Conservation (phyloP, 2,329 filamentous ascomycete species). For the Aspergillus luchuensis region DNA sequence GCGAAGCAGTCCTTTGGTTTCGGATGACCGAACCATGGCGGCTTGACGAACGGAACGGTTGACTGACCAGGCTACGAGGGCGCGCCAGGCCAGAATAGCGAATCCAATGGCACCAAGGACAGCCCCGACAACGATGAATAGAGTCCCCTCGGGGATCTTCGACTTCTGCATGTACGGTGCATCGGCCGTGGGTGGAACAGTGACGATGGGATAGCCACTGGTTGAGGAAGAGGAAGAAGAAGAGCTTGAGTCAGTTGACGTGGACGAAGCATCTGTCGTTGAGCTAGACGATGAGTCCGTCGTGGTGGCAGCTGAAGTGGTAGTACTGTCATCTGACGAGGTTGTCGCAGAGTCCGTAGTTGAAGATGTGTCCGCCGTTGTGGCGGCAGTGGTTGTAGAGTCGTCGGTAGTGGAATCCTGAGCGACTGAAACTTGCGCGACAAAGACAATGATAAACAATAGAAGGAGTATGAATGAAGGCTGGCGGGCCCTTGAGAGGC, state of each 20-base stretch:
- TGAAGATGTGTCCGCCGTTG: slow-evolving; percentile 18
- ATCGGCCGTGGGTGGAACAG: slow-evolving; percentile 77
- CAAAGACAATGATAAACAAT: slow-evolving; percentile 19
- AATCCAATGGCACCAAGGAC: slow-evolving; percentile 80
- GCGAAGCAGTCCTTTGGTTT: slow-evolving; percentile 68
- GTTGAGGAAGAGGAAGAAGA: slow-evolving; percentile 36
- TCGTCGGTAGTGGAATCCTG: slow-evolving; percentile 11
- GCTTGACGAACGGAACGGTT: slow-evolving; percentile 88
- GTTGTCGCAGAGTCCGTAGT: slow-evolving; percentile 22
- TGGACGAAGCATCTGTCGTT: slow-evolving; percentile 27
- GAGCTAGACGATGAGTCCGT: slow-evolving; percentile 28
- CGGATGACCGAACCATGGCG: slow-evolving; percentile 72
- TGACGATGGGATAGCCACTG: slow-evolving; percentile 63
- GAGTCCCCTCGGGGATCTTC: slow-evolving; percentile 81
- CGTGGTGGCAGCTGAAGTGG: slow-evolving; percentile 20
- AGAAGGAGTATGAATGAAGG: slow-evolving; percentile 21
- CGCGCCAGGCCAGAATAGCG: slow-evolving; percentile 84
- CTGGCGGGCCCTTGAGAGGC: slow-evolving; percentile 18
- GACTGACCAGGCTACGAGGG: slow-evolving; percentile 82
- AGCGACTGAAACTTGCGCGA: slow-evolving; percentile 21
- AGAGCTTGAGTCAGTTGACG: slow-evolving; percentile 27
- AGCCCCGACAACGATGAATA: slow-evolving; percentile 93
- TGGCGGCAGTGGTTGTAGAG: slow-evolving; percentile 3
- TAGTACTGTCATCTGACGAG: slow-evolving; percentile 23
- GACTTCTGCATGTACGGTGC: slow-evolving; percentile 93